Conservation (phyloP, 1,139 yeast genomes). For the Suhomyces atakaporum region DNA sequence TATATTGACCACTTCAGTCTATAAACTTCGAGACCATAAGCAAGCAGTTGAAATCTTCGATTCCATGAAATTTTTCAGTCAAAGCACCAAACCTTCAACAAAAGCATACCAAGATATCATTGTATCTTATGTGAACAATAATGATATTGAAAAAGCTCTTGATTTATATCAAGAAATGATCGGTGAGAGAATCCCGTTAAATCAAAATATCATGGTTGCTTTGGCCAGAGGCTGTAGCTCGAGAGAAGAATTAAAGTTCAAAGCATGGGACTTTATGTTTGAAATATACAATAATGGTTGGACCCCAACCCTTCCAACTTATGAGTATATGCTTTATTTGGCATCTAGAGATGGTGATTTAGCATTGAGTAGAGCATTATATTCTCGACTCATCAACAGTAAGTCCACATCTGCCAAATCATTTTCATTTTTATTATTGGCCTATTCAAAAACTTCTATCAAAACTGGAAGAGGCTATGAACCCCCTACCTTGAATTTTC, state of each 20-base stretch:
- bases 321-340: constrained; percentile 70
- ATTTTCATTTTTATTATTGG: constrained; percentile 55
- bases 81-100: constrained; percentile 63
- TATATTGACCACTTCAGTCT: constrained; percentile 66
- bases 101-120: constrained; percentile 72
- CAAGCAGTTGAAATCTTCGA: constrained; percentile 78
- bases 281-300: constrained; percentile 59
- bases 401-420: constrained; percentile 42
- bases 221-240: constrained; percentile 76
- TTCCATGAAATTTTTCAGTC: constrained; percentile 78
- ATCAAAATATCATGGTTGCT: constrained; percentile 56
- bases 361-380: constrained; percentile 70
- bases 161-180: constrained; percentile 77
- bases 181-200: constrained; percentile 26
- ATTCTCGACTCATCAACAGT: constrained; percentile 52
- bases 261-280: constrained; percentile 80
- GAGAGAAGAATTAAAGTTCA: constrained; percentile 45
- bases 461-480: constrained; percentile 15
- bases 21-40: constrained; percentile 50
- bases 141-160: constrained; percentile 69
- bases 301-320: constrained; percentile 52
- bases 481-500: constrained; percentile 42
- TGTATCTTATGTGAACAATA: constrained; percentile 59
- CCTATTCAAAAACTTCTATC: constrained; percentile 50
- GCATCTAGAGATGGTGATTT: constrained; percentile 82